Conservation (phyloP, 2,329 filamentous ascomycete genomes). For the Xylaria polymorpha region DNA sequence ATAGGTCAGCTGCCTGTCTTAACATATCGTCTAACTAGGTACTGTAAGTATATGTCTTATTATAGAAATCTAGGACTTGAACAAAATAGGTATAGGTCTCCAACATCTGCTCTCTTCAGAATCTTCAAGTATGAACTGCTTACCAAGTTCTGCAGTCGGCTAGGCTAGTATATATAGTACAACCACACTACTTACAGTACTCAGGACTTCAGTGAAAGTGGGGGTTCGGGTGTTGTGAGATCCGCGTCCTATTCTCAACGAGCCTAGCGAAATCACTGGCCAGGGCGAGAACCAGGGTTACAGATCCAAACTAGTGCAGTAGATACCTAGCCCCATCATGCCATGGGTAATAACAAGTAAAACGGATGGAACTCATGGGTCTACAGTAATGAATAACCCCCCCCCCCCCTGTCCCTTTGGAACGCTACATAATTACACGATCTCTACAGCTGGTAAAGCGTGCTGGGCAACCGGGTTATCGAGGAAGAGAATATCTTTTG, state of each 20-base stretch:
- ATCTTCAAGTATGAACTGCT: constrained; percentile 1
- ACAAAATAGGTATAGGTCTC: background rate
- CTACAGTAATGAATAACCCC: too few relatives aligned
- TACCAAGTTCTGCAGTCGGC: background rate
- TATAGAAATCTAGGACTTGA: constrained; percentile 8
- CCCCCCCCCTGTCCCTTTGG: too few relatives aligned
- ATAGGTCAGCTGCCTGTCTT: background rate
- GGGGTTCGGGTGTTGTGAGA: constrained; percentile 14
- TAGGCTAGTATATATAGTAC: background rate
- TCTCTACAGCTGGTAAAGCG: constrained; percentile 1
- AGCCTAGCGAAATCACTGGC: constrained; percentile 17
- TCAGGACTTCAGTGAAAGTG: background rate
- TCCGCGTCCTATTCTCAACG: constrained; percentile 20
- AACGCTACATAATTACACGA: background rate
- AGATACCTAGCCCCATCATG: constrained; percentile 6
- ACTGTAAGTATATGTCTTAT: constrained; percentile 8
- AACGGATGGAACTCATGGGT: background rate
- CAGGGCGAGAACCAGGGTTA: constrained; percentile 3
- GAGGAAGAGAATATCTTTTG: background rate
- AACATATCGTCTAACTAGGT: background rate
- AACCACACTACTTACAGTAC: background rate
- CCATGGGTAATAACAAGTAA: constrained; percentile 22
- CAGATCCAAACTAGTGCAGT: constrained; percentile 9
- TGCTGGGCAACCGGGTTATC: constrained; percentile 7
- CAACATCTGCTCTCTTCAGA: background rate